Conservation (phyloP, 352 stramenopile genomes). For the Pythium aphanidermatum region DNA sequence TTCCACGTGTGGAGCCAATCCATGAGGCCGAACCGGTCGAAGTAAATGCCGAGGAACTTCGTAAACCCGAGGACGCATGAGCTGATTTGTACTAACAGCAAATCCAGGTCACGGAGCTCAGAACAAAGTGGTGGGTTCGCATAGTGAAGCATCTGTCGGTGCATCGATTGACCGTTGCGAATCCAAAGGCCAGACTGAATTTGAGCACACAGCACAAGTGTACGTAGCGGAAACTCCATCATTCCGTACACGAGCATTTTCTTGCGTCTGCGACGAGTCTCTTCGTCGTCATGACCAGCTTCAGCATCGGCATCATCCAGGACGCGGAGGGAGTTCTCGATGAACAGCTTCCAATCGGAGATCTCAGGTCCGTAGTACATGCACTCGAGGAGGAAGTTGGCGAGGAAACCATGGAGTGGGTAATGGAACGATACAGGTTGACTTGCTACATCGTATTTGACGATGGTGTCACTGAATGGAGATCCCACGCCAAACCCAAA, state of each 20-base stretch:
- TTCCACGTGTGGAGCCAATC: constrained; percentile 66
- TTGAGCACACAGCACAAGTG: constrained; percentile 65
- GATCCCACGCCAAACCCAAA: constrained; percentile 57
- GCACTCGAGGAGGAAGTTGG: constrained; percentile 74
- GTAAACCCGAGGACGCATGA: constrained; percentile 48
- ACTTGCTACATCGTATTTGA: constrained; percentile 70
- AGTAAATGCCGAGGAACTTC: constrained; percentile 74
- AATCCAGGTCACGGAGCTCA: constrained; percentile 64
- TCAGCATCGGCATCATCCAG: too few relatives aligned
- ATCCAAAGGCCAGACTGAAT: constrained; percentile 80
- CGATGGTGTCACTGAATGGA: constrained; percentile 34
- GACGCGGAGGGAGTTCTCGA: constrained; percentile 51
- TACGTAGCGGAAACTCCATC: constrained; percentile 75
- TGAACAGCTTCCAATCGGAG: constrained; percentile 37
- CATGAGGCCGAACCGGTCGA: constrained; percentile 73
- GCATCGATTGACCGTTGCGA: constrained; percentile 79
- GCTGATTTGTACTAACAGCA: constrained; percentile 70
- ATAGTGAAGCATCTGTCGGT: constrained; percentile 78
- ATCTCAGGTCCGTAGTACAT: constrained; percentile 51
- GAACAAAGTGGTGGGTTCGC: constrained; percentile 65
- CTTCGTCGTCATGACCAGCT: constrained; percentile 21
- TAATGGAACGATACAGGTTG: constrained; percentile 88
- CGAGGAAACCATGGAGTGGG: constrained; percentile 81
- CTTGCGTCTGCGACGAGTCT: constrained; percentile 38
- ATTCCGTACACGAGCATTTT: constrained; percentile 62